Percentiles rank a stretch among this genome's conserved stretches.
Evolutionary conservation across 768 basidiomycete genomes (phyloP).

Genomic region (Gloeophyllum trabeum): DNA sequence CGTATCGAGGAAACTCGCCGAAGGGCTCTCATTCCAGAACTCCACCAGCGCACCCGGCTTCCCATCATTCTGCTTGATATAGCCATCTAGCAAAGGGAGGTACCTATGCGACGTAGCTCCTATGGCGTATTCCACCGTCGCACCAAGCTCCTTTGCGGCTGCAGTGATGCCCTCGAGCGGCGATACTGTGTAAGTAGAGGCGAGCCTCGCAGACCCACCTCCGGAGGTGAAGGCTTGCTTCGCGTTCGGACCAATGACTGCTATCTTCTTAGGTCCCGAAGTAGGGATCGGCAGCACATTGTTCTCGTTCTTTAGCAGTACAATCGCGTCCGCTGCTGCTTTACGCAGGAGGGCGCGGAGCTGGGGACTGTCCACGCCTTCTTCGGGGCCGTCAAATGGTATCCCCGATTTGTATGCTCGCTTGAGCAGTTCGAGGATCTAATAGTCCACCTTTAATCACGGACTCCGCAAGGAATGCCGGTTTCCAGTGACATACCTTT

Average conservation of each 20-base stretch:
- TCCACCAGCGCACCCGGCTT: constrained; percentile 21
- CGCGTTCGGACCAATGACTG: constrained; percentile 55
- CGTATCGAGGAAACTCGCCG: constrained; percentile 19
- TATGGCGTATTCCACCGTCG: constrained; percentile 34
- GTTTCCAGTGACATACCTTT: no score
- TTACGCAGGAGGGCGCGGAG: constrained; percentile 34
- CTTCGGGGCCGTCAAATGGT: constrained; percentile 40
- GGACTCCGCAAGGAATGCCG: no score
- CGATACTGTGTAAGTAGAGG: constrained; percentile 40
- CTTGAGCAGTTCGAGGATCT: constrained; percentile 36
- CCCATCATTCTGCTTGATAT: constrained; percentile 30
- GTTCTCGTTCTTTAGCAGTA: constrained; percentile 50
- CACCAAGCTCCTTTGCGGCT: constrained; percentile 28
- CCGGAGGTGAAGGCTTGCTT: constrained; percentile 41
- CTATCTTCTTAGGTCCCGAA: constrained; percentile 31
- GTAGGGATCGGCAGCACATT: constrained; percentile 33
- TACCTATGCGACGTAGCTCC: constrained; percentile 33
- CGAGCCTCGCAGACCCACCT: constrained; percentile 46
- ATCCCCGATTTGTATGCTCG: constrained; percentile 39
- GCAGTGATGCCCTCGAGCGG: constrained; percentile 43
- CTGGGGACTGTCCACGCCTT: constrained; percentile 32
- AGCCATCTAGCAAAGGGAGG: constrained; percentile 38
- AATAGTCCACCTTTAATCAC: no score
- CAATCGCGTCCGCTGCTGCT: constrained; percentile 41
- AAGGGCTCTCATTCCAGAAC: constrained; percentile 37